These are phyloP conservation scores for Meredithiella fracta DNA, from an alignment of 2,329 filamentous ascomycete species.

Conservation along the genomic window DNA sequence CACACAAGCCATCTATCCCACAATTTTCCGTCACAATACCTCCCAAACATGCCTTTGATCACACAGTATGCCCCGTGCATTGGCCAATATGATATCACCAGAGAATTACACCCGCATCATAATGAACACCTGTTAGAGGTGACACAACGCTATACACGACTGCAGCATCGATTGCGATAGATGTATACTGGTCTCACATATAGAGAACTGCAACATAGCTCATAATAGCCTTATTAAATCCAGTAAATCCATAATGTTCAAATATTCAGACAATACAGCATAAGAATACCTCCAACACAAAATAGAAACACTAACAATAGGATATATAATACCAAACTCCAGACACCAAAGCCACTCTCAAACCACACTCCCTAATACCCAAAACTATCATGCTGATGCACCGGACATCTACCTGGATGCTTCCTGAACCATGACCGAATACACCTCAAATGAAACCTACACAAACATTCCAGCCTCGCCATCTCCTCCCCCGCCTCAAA, in stretches of 20 bases:
- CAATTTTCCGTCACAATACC: too few relatives aligned
- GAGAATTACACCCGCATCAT: not conserved
- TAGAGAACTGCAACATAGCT: too few relatives aligned
- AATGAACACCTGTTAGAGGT: too few relatives aligned
- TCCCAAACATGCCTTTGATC: too few relatives aligned
- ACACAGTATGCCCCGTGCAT: too few relatives aligned
- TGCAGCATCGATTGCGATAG: not conserved
- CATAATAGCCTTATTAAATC: too few relatives aligned
- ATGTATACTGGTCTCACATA: too few relatives aligned
- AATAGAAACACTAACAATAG: not conserved
- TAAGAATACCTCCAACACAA: not conserved
- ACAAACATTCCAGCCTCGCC: conserved; percentile 51
- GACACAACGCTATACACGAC: not conserved
- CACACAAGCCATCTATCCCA: too few relatives aligned
- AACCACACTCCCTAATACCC: conserved; percentile 24
- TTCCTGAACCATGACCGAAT: conserved; percentile 46
- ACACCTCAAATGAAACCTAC: conserved; percentile 44
- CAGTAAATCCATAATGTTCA: too few relatives aligned
- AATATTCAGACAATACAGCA: not conserved
- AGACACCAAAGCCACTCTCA: not conserved
- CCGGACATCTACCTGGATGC: conserved; percentile 46
- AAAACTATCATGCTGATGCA: conserved; percentile 48
- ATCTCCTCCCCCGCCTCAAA: conserved; percentile 45
- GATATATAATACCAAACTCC: not conserved
- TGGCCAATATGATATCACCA: not conserved